Conservation (phyloP, 2,329 filamentous ascomycete genomes). For the Sclerotinia minor region DNA sequence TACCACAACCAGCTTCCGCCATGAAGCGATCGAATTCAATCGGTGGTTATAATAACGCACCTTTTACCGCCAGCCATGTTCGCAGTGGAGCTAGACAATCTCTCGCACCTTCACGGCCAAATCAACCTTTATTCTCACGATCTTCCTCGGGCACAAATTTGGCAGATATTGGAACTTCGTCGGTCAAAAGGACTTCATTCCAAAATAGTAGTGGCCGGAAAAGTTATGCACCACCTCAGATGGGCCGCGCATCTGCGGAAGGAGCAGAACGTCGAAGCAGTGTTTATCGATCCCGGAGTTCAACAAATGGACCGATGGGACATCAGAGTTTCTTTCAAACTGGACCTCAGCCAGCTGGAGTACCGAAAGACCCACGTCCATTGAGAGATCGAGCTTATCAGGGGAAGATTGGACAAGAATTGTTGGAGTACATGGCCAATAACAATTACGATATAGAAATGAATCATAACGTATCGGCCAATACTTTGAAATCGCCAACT, state of each 20-base stretch:
- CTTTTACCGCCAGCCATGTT: constrained; percentile 69
- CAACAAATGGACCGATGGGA: constrained; percentile 63
- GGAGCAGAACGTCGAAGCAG: constrained; percentile 73
- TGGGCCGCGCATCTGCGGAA: constrained; percentile 42
- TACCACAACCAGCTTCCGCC: constrained; percentile 88
- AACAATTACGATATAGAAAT: constrained; percentile 98
- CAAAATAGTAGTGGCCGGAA: constrained; percentile 68
- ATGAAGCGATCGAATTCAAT: constrained; percentile 90
- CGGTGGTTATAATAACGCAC: constrained; percentile 62
- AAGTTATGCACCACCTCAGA: constrained; percentile 49
- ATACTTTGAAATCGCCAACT: constrained; percentile 88
- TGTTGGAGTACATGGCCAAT: constrained; percentile 87
- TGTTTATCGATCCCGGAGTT: constrained; percentile 72
- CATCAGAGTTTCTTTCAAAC: constrained; percentile 96
- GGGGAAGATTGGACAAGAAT: constrained; percentile 78
- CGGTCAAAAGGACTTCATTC: constrained; percentile 78
- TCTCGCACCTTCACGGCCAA: constrained; percentile 78
- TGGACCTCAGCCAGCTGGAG: constrained; percentile 75
- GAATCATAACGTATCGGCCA: constrained; percentile 89
- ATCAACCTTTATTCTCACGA: constrained; percentile 83
- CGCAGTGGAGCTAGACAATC: constrained; percentile 83
- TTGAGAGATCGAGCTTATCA: constrained; percentile 80
- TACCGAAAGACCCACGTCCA: constrained; percentile 83
- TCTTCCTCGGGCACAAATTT: constrained; percentile 81
- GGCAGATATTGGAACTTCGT: constrained; percentile 76